Conservation (phyloP, 768 basidiomycete genomes). For the Suillus sp. region DNA sequence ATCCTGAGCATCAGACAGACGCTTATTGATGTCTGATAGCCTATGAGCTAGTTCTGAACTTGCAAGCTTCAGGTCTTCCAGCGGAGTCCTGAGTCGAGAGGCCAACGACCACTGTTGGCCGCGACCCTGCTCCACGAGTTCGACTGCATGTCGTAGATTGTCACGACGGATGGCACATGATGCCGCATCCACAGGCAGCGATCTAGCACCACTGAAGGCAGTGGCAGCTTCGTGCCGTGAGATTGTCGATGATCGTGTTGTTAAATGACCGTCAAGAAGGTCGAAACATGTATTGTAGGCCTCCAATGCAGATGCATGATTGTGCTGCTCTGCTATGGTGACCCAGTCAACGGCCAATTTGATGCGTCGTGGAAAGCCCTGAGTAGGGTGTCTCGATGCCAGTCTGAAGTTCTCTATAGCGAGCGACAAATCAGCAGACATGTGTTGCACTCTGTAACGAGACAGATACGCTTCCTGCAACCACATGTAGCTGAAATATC, state of each 20-base stretch:
- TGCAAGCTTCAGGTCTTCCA: no score
- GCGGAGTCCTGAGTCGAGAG: no score
- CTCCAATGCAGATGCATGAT: slow-evolving; percentile 3
- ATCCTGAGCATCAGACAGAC: neutral
- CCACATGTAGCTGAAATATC: neutral
- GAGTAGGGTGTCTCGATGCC: neutral
- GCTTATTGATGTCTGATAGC: neutral
- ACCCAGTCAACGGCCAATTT: rapidly evolving
- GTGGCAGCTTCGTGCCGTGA: neutral
- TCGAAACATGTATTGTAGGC: slow-evolving; percentile 1
- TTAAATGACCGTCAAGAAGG: slow-evolving; percentile 1
- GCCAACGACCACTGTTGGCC: no score
- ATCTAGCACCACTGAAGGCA: neutral
- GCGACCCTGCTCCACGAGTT: no score
- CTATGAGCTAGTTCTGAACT: neutral
- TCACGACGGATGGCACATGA: slow-evolving; percentile 18
- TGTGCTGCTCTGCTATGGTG: neutral
- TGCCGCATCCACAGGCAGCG: slow-evolving; percentile 6
- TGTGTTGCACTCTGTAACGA: neutral
- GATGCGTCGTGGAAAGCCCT: neutral
- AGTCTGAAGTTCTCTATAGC: neutral
- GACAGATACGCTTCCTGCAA: neutral
- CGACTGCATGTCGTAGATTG: slow-evolving; percentile 1
- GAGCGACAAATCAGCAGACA: neutral
- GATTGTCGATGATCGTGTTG: neutral